Evolutionary conservation across 164 flowering plant species (phyloP), one percentile per base, ranked within the genome.

Genomic region (Vitis cinerea): DNA sequence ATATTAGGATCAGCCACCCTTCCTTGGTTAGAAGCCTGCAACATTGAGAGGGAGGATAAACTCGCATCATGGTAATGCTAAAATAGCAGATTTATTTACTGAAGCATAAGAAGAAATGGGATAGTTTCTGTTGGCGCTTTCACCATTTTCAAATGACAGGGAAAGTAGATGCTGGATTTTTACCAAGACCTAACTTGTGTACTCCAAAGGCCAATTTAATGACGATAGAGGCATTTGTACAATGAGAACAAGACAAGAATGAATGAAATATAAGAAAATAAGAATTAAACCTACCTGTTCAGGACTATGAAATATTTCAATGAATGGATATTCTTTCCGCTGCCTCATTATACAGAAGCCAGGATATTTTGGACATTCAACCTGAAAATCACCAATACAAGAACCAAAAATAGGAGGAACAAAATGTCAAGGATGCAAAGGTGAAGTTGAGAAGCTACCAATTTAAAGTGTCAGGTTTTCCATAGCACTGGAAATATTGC

Each of bases 291-390:
- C 15, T 81, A 92, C 97, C 66, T 92, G 93, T 79, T 82, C 83
- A 27, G 98, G 98, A 65, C 85, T 90, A 54, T 94, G 90, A 81
- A 92, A 92, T 65, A 94, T 82, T 77, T 92, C 97, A 19, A 94
- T 79, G 71, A 92, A 94, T 55, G 99, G 99, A 74, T 94, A 94
- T 61, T 94, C 99, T 74, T 84, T 90, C 80, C 72, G 84, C 75
- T 90, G 93, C 49, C 95, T 83, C 16, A 90, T 71, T 60, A 92
- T 78, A 72, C 98, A 94, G 70, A 94, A 94, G 23, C 97, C 97
- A 61, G 97, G 97, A 82, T 89, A 94, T 67, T 94, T 92, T 17
- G 98, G 97, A 69, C 98, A 94, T 74, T 94, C 97, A 71, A 91
- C 97, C 97, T 92, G 82, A 47, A 74, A 37, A 9, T 64, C 64